These are phyloP conservation scores for Puccinia polysora DNA, from an alignment of 1,284 basidiomycete genomes.

Conservation along the genomic window DNA sequence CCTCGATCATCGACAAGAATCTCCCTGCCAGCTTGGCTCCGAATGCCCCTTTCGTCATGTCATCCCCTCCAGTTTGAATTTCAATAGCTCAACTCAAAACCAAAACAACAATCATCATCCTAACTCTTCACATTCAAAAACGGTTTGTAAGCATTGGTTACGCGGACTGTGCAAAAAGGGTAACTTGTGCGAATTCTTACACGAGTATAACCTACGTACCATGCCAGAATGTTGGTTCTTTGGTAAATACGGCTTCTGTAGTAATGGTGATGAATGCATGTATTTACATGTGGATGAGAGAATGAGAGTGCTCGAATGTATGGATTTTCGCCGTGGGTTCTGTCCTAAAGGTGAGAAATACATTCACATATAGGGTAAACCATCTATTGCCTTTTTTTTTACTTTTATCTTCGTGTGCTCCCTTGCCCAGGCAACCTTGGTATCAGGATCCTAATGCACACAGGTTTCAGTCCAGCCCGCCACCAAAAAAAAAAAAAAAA, in stretches of 20 bases:
- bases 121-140: constrained; percentile 59
- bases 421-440: too few species aligned
- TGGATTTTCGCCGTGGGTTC: constrained; percentile 91
- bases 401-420: too few species aligned
- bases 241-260: constrained; percentile 96
- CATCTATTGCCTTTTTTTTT: constrained; percentile 37
- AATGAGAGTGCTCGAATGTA: constrained; percentile 73
- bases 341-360: constrained; percentile 57
- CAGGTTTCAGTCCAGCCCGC: too few species aligned
- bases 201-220: constrained; percentile 94
- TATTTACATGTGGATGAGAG: constrained; percentile 96
- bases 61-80: constrained; percentile 74
- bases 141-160: constrained; percentile 98
- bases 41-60: constrained; percentile 86
- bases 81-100: constrained; percentile 70
- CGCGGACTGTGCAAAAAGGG: constrained; percentile 98
- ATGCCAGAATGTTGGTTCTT: constrained; percentile 99
- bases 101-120: constrained; percentile 64
- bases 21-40: constrained; percentile 81
- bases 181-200: constrained; percentile 94
- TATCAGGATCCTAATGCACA: too few species aligned
- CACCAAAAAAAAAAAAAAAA: not conserved
- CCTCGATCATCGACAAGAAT: constrained; percentile 21
- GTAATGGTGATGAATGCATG: constrained; percentile 94
- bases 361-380: not conserved